Evolutionary conservation across 345 rosid species (phyloP), one percentile per base, ranked within the genome.

Genomic region (Mercurialis annua): DNA sequence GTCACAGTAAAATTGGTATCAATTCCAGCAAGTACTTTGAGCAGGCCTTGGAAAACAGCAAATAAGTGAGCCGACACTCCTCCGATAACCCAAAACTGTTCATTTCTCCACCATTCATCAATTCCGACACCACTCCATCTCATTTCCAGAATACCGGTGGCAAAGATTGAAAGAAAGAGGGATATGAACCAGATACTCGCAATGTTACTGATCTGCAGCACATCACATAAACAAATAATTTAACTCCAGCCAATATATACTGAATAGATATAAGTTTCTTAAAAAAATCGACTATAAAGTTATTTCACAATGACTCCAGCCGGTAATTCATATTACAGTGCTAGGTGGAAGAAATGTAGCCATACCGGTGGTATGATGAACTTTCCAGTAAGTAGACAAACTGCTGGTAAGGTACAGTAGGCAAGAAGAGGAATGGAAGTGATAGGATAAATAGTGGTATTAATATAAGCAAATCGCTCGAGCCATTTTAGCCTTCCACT

Each of bases 21-120:
- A 26, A 62, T 70, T 40, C 75, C 76, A 10, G 81, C 69, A 16
- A 80, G 74, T 42, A 73, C 76, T 62, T 82, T 82, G 59, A 75
- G 61, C 49, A 80, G 62, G 38, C 83, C 80, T 21, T 77, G 83
- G 67, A 77, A 72, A 57, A 77, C 70, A 5, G 86, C 86, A 34
- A 79, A 77, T 10, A 77, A 64, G 48, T 82, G 80, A 17, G 83
- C 78, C 15, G 82, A 82, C 65, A 79, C 80, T 0, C 80, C 77
- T 20, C 78, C 81, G 20, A 80, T 82, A 12, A 80, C 78, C 80
- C 82, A 80, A 55, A 83, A 78, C 70, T 83, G 86, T 58, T 80
- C 81, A 20, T 71, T 78, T 62, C 82, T 78, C 86, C 86, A 83
- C 84, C 84, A 78, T 48, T 80, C 86, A 11, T 80, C 79, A 1